Percentiles rank a stretch among this genome's conserved stretches.
Evolutionary conservation across 331 rosid species (phyloP).

Genomic region (Pyracantha coccinea): DNA sequence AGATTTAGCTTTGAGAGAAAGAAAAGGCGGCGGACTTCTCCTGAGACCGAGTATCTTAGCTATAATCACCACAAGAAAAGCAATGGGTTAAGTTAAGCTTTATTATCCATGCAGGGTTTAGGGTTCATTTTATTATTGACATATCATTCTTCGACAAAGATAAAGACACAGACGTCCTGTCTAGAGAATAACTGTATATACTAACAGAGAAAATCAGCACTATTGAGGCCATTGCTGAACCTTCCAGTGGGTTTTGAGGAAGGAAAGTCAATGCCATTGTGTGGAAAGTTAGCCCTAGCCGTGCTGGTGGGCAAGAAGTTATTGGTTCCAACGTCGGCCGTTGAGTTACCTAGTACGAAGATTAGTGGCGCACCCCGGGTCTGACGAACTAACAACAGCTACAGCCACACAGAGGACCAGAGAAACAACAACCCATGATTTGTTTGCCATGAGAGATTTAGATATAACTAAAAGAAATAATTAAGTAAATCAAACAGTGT

Average conservation of each 20-base stretch:
- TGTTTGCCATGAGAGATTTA: neutral
- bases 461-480: neutral
- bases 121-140: too few relatives aligned
- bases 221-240: constrained; percentile 27
- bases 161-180: too few relatives aligned
- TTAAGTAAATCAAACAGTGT: neutral
- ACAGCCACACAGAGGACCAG: neutral
- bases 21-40: constrained; percentile 19
- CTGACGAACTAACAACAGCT: neutral
- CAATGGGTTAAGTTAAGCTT: neutral
- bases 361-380: constrained; percentile 7
- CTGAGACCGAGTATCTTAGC: constrained; percentile 14
- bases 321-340: constrained; percentile 24
- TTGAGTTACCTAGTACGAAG: constrained; percentile 21
- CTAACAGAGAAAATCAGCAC: constrained; percentile 24
- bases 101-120: too few relatives aligned
- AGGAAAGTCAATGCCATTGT: constrained; percentile 21
- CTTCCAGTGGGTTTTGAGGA: constrained; percentile 15
- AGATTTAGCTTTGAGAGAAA: neutral
- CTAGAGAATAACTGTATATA: neutral
- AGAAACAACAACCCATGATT: neutral
- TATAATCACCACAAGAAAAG: neutral
- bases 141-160: too few relatives aligned
- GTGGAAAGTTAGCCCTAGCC: constrained; percentile 19
- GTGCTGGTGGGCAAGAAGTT: constrained; percentile 13